Percentiles rank a stretch among this genome's conserved stretches.
phyloP scores from a whole-genome alignment of 306 rosid species.

The Mimosa pudica region DNA sequence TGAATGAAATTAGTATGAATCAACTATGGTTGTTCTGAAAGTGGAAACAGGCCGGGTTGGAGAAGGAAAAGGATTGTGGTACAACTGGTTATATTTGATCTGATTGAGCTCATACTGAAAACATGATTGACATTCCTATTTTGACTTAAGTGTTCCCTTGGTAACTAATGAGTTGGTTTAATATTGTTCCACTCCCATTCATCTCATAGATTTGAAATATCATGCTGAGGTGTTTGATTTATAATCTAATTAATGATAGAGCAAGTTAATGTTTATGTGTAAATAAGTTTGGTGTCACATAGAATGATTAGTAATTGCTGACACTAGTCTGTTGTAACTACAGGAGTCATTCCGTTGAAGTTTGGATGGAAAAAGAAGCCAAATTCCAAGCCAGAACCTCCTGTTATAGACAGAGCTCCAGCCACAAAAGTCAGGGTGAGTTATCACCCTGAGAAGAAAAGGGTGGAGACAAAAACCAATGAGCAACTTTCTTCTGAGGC shows the following conservation, averaged over 20 bases:
- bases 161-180: background rate
- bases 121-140: slow-evolving; percentile 1
- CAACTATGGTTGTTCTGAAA: background rate
- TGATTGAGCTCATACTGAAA: slow-evolving; percentile 7
- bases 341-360: slow-evolving; percentile 60
- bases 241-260: background rate
- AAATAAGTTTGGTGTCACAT: background rate
- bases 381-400: slow-evolving; percentile 58
- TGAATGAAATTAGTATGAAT: slow-evolving; percentile 10
- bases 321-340: slow-evolving; percentile 32
- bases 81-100: background rate
- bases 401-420: slow-evolving; percentile 45
- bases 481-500: slow-evolving; percentile 34
- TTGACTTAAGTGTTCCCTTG: background rate
- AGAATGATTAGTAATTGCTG: slow-evolving; percentile 10
- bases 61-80: background rate
- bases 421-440: slow-evolving; percentile 37
- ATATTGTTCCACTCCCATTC: background rate
- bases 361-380: slow-evolving; percentile 51
- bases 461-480: slow-evolving; percentile 38
- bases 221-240: background rate
- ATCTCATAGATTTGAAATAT: background rate
- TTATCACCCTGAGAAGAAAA: slow-evolving; percentile 44
- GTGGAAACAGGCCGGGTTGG: background rate
- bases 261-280: background rate